phyloP scores from a whole-genome alignment of 2,329 filamentous ascomycete species.

The Diaporthe ampelina region DNA sequence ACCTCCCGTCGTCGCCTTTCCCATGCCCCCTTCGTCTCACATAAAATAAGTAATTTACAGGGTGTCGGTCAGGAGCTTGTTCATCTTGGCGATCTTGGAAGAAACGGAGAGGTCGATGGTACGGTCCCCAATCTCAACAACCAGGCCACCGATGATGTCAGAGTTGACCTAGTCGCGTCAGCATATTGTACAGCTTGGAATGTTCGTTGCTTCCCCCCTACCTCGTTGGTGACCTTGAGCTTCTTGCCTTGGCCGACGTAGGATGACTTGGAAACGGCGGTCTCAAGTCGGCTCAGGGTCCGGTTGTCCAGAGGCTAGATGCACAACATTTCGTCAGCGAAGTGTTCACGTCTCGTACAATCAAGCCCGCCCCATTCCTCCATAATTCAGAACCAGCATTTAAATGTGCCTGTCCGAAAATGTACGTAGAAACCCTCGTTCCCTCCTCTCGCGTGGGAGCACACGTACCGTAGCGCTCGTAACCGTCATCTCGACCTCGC shows the following conservation, averaged over 20 bases:
- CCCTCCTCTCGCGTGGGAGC: not conserved
- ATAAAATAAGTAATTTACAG: constrained; percentile 77
- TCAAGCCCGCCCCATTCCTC: not conserved
- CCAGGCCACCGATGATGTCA: constrained; percentile 91
- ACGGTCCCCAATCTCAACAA: constrained; percentile 97
- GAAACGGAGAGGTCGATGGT: constrained; percentile 98
- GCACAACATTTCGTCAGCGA: constrained; percentile 44
- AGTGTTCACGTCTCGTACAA: constrained; percentile 21
- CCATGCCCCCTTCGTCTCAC: constrained; percentile 17
- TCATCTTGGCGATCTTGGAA: constrained; percentile 95
- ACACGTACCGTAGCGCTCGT: constrained; percentile 86
- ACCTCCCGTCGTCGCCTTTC: constrained; percentile 10
- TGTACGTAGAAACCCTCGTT: constrained; percentile 2
- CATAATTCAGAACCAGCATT: not conserved
- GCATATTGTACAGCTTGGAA: not conserved
- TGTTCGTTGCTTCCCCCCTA: constrained; percentile 51
- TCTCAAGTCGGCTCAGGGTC: constrained; percentile 88
- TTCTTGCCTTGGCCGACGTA: constrained; percentile 95
- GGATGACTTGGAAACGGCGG: constrained; percentile 88
- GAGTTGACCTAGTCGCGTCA: constrained; percentile 80
- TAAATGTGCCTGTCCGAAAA: not conserved
- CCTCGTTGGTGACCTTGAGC: constrained; percentile 94
- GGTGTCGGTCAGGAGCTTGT: constrained; percentile 97
- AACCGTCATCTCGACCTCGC: constrained; percentile 93
- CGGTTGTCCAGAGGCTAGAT: constrained; percentile 85